A percentile compares a stretch with the other conserved stretches of the same genome.
Conservation (phyloP, 140 eudicot genomes). For the Anethum foeniculum region DNA sequence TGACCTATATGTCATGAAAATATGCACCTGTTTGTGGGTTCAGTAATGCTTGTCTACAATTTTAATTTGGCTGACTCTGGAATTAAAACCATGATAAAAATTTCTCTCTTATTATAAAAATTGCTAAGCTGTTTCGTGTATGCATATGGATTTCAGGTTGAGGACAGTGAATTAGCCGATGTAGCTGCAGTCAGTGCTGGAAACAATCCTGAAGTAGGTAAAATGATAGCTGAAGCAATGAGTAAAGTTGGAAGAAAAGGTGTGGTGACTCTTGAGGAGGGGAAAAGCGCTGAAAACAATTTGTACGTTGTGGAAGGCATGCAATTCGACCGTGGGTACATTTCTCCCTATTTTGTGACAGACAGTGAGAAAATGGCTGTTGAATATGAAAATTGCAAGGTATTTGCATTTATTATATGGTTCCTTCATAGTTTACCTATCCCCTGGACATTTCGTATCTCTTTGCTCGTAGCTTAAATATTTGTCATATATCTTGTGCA, state of each 20-base stretch:
- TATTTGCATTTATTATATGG: not conserved
- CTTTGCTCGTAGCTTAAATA: slow-evolving; percentile 7
- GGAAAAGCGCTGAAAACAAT: slow-evolving; percentile 46
- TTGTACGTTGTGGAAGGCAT: slow-evolving; percentile 76
- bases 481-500: slow-evolving; percentile 18
- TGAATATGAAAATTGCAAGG: slow-evolving; percentile 78
- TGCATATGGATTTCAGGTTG: slow-evolving; percentile 32
- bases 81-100: not conserved
- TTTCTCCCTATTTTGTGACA: slow-evolving; percentile 69
- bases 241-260: slow-evolving; percentile 75
- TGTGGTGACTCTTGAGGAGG: slow-evolving; percentile 82
- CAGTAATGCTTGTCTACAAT: not conserved
- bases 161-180: slow-evolving; percentile 73
- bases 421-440: not conserved
- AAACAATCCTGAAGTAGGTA: slow-evolving; percentile 63
- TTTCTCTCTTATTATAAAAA: not conserved
- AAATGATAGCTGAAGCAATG: slow-evolving; percentile 85
- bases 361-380: slow-evolving; percentile 67
- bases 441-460: not conserved
- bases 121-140: not conserved
- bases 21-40: not conserved
- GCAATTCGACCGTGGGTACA: slow-evolving; percentile 82
- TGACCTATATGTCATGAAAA: not conserved
- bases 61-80: not conserved
- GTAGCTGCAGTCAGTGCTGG: slow-evolving; percentile 97